Evolutionary conservation across 2,329 filamentous ascomycete genomes (phyloP).

Genomic region (Decorospora gaudefroyi): DNA sequence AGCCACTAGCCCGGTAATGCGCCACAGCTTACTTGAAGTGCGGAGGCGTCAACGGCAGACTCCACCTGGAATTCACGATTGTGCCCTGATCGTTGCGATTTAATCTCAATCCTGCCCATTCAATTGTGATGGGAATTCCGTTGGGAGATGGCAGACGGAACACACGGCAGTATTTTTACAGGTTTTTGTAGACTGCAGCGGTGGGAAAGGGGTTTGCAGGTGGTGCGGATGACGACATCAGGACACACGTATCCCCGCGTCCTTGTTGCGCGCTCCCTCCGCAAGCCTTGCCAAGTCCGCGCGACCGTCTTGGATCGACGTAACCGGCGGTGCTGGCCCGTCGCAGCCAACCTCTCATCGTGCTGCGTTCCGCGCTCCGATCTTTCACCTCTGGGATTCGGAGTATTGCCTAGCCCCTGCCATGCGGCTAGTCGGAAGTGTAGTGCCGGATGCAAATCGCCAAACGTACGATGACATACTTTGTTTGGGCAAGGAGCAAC

Average conservation of each 20-base stretch:
- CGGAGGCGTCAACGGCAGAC: too few species aligned
- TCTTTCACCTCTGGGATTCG: neutral
- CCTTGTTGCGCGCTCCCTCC: neutral
- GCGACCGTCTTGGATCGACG: slow-evolving; percentile 5
- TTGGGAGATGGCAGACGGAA: too few species aligned
- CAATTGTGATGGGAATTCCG: too few species aligned
- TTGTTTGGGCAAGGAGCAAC: neutral
- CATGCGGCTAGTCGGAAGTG: slow-evolving; percentile 6
- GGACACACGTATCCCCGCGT: neutral
- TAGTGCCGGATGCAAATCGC: slow-evolving; percentile 7
- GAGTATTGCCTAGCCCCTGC: neutral
- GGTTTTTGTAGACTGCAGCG: neutral
- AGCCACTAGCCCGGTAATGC: too few species aligned
- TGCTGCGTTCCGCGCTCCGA: slow-evolving; percentile 4
- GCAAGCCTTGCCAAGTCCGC: slow-evolving; percentile 6
- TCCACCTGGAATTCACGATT: too few species aligned
- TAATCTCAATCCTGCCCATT: too few species aligned
- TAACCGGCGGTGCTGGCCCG: neutral
- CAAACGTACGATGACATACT: slow-evolving; percentile 8
- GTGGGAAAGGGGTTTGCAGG: too few species aligned
- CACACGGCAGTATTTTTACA: slow-evolving; percentile 1
- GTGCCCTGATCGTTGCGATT: too few species aligned
- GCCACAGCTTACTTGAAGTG: too few species aligned
- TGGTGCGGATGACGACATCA: slow-evolving; percentile 11
- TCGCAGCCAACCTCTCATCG: neutral